phyloP scores from a whole-genome alignment of 2,329 filamentous ascomycete genomes.

The Colletotrichum siamense region DNA sequence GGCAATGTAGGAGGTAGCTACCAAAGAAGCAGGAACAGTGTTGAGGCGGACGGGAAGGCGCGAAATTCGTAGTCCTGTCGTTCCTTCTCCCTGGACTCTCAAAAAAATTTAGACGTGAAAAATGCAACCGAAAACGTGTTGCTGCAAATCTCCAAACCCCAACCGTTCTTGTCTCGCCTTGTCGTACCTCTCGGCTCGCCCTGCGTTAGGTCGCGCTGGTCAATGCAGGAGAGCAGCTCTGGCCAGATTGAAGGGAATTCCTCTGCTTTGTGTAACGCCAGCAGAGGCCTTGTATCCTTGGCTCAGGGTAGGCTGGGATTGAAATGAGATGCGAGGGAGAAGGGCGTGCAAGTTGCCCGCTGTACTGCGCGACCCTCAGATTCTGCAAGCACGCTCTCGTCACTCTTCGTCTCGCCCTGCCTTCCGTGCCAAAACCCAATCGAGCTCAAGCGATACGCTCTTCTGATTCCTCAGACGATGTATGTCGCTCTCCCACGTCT shows the following conservation, averaged over 20 bases:
- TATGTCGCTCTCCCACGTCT: neutral
- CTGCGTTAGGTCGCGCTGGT: neutral
- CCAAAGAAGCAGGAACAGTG: neutral
- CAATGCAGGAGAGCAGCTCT: neutral
- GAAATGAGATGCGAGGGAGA: neutral
- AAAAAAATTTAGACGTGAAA: neutral
- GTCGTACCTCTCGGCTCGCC: neutral
- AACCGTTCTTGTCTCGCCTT: neutral
- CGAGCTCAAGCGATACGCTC: neutral
- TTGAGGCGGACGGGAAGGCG: neutral
- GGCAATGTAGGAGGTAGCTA: neutral
- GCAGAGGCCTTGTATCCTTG: neutral
- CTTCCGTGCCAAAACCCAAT: neutral
- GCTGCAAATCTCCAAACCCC: neutral
- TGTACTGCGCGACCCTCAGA: neutral
- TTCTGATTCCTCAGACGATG: neutral
- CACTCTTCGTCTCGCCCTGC: neutral
- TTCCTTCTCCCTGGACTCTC: neutral
- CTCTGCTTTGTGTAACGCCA: neutral
- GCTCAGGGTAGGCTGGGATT: neutral
- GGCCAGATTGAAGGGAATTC: neutral
- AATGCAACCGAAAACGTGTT: neutral
- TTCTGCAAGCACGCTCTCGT: neutral
- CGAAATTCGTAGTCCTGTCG: neutral
- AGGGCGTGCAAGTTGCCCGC: neutral